A percentile compares a stretch with the other conserved stretches of the same genome.
Conservation (phyloP, 1,284 basidiomycete species). For the Fomitiporia mediterranea region DNA sequence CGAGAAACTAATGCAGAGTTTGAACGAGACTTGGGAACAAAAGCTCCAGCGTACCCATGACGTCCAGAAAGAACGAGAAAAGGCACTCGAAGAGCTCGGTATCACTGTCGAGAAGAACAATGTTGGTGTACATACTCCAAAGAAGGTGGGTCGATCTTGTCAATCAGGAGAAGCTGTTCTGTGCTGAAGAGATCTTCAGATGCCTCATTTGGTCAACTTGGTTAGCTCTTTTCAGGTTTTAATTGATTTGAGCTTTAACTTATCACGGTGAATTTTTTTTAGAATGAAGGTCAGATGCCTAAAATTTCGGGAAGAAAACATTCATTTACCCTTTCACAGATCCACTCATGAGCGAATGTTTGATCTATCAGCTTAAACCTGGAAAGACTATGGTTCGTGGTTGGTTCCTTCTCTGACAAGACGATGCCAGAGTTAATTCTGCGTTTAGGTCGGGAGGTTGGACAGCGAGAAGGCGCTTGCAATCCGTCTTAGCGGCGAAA, state of each 20-base stretch:
- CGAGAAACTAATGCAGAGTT: slow-evolving; percentile 94
- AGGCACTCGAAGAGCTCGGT: slow-evolving; percentile 94
- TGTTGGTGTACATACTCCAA: slow-evolving; percentile 98
- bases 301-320: not conserved
- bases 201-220: slow-evolving; percentile 94
- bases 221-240: slow-evolving; percentile 40
- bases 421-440: slow-evolving; percentile 15
- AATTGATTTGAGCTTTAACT: slow-evolving; percentile 1
- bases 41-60: slow-evolving; percentile 91
- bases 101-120: slow-evolving; percentile 97
- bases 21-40: slow-evolving; percentile 98
- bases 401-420: slow-evolving; percentile 20
- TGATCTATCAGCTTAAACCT: slow-evolving; percentile 92
- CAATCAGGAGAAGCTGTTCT: not conserved
- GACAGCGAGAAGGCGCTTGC: slow-evolving; percentile 79
- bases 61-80: slow-evolving; percentile 94
- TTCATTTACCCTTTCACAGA: slow-evolving; percentile 40
- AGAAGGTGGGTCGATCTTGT: slow-evolving; percentile 54
- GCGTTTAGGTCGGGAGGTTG: slow-evolving; percentile 67
- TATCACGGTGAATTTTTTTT: slow-evolving; percentile 23
- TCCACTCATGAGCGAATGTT: slow-evolving; percentile 86
- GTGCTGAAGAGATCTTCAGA: slow-evolving; percentile 41
- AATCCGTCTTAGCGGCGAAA: slow-evolving; percentile 89
- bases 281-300: slow-evolving; percentile 73
- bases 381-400: slow-evolving; percentile 71